Conservation (phyloP, 2,329 filamentous ascomycete species). For the Venturia pyrina region DNA sequence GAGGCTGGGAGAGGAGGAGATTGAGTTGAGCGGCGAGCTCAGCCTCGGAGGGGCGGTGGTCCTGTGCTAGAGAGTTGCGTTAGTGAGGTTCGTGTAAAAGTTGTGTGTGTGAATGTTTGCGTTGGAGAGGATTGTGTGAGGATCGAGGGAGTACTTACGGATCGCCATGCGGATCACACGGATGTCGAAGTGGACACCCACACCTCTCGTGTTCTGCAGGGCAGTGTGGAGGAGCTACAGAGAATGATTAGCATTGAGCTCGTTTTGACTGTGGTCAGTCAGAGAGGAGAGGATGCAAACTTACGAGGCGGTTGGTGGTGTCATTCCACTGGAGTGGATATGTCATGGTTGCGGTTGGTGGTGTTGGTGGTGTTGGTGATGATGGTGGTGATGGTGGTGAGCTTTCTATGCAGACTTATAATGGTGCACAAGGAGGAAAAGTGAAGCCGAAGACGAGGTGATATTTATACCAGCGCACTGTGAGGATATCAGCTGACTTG, state of each 20-base stretch:
- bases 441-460: not conserved
- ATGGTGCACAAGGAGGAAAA: not conserved
- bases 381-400: not conserved
- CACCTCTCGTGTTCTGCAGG: not conserved
- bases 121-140: not conserved
- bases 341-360: not conserved
- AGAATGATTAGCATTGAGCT: not conserved
- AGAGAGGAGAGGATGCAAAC: not conserved
- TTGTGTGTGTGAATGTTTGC: not conserved
- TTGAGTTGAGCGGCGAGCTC: not conserved
- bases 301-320: not conserved
- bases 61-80: not conserved
- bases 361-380: not conserved
- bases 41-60: not conserved
- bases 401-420: no score
- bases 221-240: not conserved
- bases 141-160: not conserved
- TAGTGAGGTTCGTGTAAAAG: no score
- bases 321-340: not conserved
- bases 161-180: not conserved
- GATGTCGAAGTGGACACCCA: not conserved
- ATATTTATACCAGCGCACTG: not conserved
- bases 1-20: not conserved
- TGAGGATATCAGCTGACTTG: not conserved
- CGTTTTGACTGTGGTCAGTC: not conserved